These are phyloP conservation scores for Lipomyces yamadae DNA, from an alignment of 805 yeast species.

Conservation along the genomic window DNA sequence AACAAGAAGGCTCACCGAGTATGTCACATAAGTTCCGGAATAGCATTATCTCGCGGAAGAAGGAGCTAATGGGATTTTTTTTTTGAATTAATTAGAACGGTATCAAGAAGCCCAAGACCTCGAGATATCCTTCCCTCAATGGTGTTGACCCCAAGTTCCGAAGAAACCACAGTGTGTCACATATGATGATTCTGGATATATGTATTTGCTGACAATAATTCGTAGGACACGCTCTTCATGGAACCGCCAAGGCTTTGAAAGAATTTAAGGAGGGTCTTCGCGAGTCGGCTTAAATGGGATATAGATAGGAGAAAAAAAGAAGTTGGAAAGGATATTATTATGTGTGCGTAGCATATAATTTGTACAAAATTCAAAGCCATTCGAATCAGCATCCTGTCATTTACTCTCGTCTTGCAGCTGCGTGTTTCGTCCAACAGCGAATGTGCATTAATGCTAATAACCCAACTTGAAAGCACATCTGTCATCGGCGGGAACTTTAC, in stretches of 20 bases:
- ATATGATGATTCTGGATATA: not conserved
- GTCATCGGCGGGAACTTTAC: not conserved
- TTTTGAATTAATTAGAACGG: constrained; percentile 64
- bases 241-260: constrained; percentile 84
- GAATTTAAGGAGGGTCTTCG: constrained; percentile 27
- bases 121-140: constrained; percentile 97
- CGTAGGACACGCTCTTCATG: constrained; percentile 78
- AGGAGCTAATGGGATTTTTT: not conserved
- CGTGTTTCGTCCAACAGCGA: no score
- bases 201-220: not conserved
- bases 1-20: constrained; percentile 97
- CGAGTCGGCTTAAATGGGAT: constrained; percentile 2
- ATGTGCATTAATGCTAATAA: not conserved
- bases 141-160: constrained; percentile 99
- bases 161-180: constrained; percentile 81
- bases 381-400: not conserved
- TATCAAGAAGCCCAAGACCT: constrained; percentile 98
- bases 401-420: not conserved
- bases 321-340: not conserved
- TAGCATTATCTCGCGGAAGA: no score
- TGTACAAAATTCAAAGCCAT: constrained; percentile 12
- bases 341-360: constrained; percentile 13
- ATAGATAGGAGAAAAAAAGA: not conserved
- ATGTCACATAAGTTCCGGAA: constrained; percentile 19
- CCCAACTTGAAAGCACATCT: not conserved